phyloP scores from a whole-genome alignment of 768 basidiomycete species.

The Lepiota venenata region DNA sequence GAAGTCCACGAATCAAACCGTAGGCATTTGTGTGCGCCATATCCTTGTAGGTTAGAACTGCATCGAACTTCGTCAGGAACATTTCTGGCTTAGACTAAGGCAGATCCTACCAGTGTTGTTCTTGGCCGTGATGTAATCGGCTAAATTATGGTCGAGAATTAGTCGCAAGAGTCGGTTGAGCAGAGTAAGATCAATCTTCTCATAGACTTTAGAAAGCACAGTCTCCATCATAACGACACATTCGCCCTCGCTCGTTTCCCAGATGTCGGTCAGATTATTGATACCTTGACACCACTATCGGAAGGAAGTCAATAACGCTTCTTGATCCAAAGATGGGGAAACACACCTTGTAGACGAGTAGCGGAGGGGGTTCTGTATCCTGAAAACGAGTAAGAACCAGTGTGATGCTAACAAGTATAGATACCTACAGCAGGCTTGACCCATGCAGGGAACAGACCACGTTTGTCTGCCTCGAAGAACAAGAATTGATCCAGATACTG shows the following conservation, averaged over 20 bases:
- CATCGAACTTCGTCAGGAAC: neutral
- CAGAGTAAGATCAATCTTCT: constrained; percentile 96
- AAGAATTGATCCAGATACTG: constrained; percentile 97
- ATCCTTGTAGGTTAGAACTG: constrained; percentile 34
- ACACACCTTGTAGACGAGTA: constrained; percentile 82
- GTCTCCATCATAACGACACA: constrained; percentile 99
- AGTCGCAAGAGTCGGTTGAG: constrained; percentile 94
- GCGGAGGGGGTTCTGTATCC: constrained; percentile 95
- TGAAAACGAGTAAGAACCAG: constrained; percentile 17
- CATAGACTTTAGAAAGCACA: constrained; percentile 94
- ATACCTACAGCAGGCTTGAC: constrained; percentile 83
- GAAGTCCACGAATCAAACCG: constrained; percentile 94
- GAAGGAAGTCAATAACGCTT: constrained; percentile 1
- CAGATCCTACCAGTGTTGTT: constrained; percentile 75
- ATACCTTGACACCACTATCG: constrained; percentile 93
- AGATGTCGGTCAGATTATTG: constrained; percentile 97
- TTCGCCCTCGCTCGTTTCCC: constrained; percentile 98
- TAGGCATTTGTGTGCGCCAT: constrained; percentile 99
- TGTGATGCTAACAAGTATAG: neutral
- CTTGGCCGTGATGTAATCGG: constrained; percentile 99
- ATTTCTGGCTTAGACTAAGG: neutral
- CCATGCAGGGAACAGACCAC: constrained; percentile 97
- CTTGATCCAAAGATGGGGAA: neutral
- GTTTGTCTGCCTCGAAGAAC: constrained; percentile 98
- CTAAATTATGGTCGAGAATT: constrained; percentile 97